phyloP scores from a whole-genome alignment of 805 yeast species.

The Saccharomycopsis capsularis region DNA sequence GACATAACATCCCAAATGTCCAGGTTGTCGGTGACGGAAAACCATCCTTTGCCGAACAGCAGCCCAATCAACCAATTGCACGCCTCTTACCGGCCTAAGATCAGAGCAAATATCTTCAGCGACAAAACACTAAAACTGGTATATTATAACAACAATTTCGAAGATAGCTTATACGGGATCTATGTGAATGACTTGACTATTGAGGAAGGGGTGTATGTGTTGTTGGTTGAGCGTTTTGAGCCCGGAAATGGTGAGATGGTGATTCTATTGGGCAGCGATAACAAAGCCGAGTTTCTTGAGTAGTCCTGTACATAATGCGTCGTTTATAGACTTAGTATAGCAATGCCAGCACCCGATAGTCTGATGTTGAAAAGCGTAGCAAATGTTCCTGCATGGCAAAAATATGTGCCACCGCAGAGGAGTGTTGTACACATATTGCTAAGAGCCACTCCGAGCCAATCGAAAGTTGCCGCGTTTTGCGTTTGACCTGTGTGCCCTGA shows the following conservation, averaged over 20 bases:
- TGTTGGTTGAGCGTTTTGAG: conserved; percentile 45
- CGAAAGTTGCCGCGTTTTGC: too few species aligned
- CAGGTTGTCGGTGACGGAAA: neutral
- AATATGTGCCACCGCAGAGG: too few species aligned
- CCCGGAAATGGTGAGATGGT: conserved; percentile 35
- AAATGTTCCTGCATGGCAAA: too few species aligned
- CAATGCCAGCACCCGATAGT: too few species aligned
- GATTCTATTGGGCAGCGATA: conserved; percentile 39
- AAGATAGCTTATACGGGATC: conserved; percentile 38
- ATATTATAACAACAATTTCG: conserved; percentile 34
- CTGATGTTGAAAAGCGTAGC: too few species aligned
- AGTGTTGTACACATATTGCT: too few species aligned
- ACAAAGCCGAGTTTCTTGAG: too few species aligned
- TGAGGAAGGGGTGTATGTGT: conserved; percentile 29
- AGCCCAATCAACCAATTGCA: neutral
- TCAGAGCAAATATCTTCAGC: conserved; percentile 40
- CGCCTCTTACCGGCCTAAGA: conserved; percentile 38
- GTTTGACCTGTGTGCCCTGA: too few species aligned
- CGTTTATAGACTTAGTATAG: too few species aligned
- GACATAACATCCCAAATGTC: neutral
- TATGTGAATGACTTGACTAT: conserved; percentile 30
- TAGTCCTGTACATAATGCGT: too few species aligned
- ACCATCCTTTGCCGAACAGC: neutral
- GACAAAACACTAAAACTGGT: conserved; percentile 27
- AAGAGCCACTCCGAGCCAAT: too few species aligned